Evolutionary conservation across 1,139 yeast genomes (phyloP).

Genomic region (Kurtzmaniella quercitrusa): DNA sequence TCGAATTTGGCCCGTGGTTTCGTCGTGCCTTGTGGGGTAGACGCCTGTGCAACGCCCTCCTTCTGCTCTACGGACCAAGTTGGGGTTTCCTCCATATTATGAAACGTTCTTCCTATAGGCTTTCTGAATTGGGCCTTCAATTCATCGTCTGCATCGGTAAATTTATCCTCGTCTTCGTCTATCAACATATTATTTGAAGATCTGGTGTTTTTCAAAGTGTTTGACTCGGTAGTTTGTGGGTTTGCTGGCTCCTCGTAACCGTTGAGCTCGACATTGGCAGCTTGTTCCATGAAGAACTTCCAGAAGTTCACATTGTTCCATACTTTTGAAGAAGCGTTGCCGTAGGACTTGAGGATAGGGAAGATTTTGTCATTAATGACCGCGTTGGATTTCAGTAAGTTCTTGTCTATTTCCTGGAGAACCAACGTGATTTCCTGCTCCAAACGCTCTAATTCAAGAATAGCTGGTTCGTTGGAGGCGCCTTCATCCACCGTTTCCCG

Average conservation of each 20-base stretch:
- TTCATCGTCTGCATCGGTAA: background rate
- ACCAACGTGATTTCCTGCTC: conserved; percentile 81
- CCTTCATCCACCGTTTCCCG: conserved; percentile 20
- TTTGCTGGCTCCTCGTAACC: conserved; percentile 51
- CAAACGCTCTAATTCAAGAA: conserved; percentile 60
- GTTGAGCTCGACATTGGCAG: conserved; percentile 63
- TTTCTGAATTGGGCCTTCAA: conserved; percentile 14
- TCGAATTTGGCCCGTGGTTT: conserved; percentile 14
- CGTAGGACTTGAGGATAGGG: conserved; percentile 58
- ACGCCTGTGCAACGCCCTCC: conserved; percentile 13
- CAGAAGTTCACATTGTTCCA: conserved; percentile 66
- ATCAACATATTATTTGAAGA: conserved; percentile 8
- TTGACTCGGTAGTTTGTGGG: conserved; percentile 8
- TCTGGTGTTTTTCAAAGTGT: conserved; percentile 11
- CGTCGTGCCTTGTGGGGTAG: conserved; percentile 32
- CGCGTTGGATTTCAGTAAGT: conserved; percentile 60
- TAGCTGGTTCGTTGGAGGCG: conserved; percentile 21
- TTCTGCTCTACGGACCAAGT: conserved; percentile 37
- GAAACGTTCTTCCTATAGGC: conserved; percentile 17
- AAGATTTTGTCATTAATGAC: conserved; percentile 57
- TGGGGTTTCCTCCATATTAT: conserved; percentile 27
- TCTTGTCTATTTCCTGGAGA: conserved; percentile 74
- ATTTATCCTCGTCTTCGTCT: conserved; percentile 8
- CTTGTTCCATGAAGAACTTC: conserved; percentile 71
- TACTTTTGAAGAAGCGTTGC: conserved; percentile 49